Conservation (phyloP, 2,329 filamentous ascomycete genomes). For the Neonectria punicea region DNA sequence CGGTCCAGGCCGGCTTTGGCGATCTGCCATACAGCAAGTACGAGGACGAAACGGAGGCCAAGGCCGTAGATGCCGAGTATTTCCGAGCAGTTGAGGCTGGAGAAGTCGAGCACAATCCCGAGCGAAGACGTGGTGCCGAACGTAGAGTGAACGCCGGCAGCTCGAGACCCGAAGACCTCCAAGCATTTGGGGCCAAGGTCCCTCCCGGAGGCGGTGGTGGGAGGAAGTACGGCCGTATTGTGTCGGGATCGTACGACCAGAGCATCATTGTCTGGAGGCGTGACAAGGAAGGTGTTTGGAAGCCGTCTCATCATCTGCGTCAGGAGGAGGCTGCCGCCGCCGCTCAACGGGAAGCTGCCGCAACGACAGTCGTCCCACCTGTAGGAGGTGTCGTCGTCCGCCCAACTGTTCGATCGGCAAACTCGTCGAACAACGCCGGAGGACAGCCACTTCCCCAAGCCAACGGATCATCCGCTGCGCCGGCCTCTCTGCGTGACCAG, state of each 20-base stretch:
- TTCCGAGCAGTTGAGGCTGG: conserved; percentile 68
- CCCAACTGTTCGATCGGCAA: conserved; percentile 14
- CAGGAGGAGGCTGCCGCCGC: conserved; percentile 76
- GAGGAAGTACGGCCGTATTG: conserved; percentile 90
- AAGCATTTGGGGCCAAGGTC: conserved; percentile 84
- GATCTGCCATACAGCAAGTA: conserved; percentile 84
- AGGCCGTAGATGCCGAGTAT: conserved; percentile 77
- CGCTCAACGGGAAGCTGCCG: conserved; percentile 50
- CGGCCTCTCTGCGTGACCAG: conserved; percentile 39
- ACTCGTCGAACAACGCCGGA: conserved; percentile 11
- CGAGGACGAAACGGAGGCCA: conserved; percentile 78
- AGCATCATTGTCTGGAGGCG: conserved; percentile 95
- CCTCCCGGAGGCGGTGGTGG: conserved; percentile 93
- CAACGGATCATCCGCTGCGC: conserved; percentile 22
- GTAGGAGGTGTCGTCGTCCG: conserved; percentile 22
- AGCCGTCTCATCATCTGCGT: conserved; percentile 76
- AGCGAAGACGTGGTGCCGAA: conserved; percentile 48
- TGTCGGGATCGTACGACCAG: conserved; percentile 96
- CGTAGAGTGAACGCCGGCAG: conserved; percentile 76
- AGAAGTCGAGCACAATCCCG: conserved; percentile 52
- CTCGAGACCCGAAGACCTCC: conserved; percentile 77
- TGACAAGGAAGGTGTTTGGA: conserved; percentile 86
- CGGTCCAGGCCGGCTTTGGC: conserved; percentile 93
- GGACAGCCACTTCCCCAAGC: conserved; percentile 23
- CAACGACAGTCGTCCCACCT: conserved; percentile 8